Conservation (phyloP, 371 early-diverging fungal species). For the Chytridiales sp. region DNA sequence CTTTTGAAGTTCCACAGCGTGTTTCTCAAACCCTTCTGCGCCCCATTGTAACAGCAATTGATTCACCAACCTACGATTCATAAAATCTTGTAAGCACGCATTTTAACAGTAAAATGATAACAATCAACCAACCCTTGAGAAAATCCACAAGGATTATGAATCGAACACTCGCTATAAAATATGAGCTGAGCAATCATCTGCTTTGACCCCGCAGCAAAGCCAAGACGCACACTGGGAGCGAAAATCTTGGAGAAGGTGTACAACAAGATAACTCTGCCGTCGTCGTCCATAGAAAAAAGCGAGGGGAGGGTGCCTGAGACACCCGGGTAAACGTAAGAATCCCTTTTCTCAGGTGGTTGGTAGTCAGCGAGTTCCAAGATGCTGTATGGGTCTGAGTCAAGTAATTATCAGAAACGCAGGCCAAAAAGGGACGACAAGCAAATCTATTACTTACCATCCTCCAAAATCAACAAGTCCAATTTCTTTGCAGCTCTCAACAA, state of each 20-base stretch:
- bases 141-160: slow-evolving; percentile 11
- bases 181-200: neutral
- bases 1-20: slow-evolving; percentile 8
- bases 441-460: slow-evolving; percentile 27
- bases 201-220: slow-evolving; percentile 7
- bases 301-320: slow-evolving; percentile 5
- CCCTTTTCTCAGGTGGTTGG: neutral
- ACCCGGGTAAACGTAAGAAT: slow-evolving; percentile 14
- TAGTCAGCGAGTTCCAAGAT: slow-evolving; percentile 9
- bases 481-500: slow-evolving; percentile 52
- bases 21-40: slow-evolving; percentile 5
- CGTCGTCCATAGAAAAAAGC: slow-evolving; percentile 14
- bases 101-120: neutral
- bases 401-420: neutral
- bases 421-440: slow-evolving; percentile 1
- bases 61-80: no score
- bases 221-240: slow-evolving; percentile 13
- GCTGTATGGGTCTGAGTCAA: slow-evolving; percentile 8
- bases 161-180: slow-evolving; percentile 2
- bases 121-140: slow-evolving; percentile 7
- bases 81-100: no score
- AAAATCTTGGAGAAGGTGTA: slow-evolving; percentile 20
- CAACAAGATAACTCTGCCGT: slow-evolving; percentile 19
- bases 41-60: no score
- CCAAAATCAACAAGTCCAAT: slow-evolving; percentile 59